A percentile compares a stretch with the other conserved stretches of the same genome.
These are phyloP conservation scores for Microdochium trichocladiopsis DNA, from an alignment of 2,329 filamentous ascomycete species.

Conservation along the genomic window DNA sequence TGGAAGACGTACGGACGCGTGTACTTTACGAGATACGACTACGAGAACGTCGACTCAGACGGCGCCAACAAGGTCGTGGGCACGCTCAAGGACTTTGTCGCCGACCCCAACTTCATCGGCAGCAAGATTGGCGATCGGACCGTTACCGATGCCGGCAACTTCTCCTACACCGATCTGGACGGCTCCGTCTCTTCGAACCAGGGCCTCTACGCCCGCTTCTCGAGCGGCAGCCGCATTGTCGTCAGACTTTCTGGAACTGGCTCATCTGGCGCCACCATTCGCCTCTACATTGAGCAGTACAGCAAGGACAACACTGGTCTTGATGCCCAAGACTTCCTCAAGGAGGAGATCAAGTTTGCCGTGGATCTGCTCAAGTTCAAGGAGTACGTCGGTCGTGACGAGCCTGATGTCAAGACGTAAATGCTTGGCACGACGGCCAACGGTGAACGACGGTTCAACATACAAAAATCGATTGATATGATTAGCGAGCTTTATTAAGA, in stretches of 20 bases:
- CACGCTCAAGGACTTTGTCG: conserved; percentile 72
- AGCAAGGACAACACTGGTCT: conserved; percentile 74
- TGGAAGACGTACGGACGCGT: conserved; percentile 94
- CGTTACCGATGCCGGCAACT: conserved; percentile 86
- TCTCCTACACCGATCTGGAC: conserved; percentile 97
- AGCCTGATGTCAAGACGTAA: conserved; percentile 95
- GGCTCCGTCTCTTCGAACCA: conserved; percentile 94
- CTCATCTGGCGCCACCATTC: conserved; percentile 91
- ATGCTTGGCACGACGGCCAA: background rate
- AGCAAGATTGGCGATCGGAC: conserved; percentile 73
- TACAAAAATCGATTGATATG: background rate
- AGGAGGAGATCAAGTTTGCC: conserved; percentile 81
- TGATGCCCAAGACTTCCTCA: conserved; percentile 90
- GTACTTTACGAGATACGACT: conserved; percentile 99
- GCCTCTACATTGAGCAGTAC: conserved; percentile 95
- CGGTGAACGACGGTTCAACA: background rate
- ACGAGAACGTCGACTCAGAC: conserved; percentile 88
- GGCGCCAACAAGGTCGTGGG: conserved; percentile 86
- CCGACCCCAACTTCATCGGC: conserved; percentile 67
- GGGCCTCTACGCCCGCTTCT: conserved; percentile 90
- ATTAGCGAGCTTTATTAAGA: background rate
- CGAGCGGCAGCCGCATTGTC: conserved; percentile 89
- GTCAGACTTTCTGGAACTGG: conserved; percentile 93
- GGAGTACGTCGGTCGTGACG: conserved; percentile 84
- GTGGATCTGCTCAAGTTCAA: conserved; percentile 85